Conservation (phyloP, 108 stramenopile species). For the Aurantiochytrium sp. region DNA sequence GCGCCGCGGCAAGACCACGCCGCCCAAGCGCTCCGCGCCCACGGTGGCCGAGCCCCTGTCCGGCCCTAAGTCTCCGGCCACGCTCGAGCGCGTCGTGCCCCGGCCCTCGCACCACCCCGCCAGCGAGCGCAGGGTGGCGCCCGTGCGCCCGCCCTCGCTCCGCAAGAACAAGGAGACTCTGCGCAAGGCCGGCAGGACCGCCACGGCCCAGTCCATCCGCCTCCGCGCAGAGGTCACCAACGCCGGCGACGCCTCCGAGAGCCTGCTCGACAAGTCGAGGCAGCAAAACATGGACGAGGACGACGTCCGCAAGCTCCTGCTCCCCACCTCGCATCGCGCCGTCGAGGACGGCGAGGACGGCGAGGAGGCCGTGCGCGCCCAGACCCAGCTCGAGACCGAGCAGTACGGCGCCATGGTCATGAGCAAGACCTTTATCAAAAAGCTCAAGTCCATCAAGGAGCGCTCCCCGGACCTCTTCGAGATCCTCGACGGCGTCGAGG, state of each 20-base stretch:
- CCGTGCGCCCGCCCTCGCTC: neutral
- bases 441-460: slow-evolving; percentile 14
- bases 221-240: neutral
- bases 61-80: too few relatives aligned
- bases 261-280: neutral
- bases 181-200: neutral
- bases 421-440: neutral
- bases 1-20: neutral
- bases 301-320: neutral
- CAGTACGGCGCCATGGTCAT: neutral
- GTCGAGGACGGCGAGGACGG: neutral
- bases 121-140: neutral
- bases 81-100: too few relatives aligned
- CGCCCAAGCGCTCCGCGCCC: neutral
- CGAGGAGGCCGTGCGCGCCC: neutral
- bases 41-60: too few relatives aligned
- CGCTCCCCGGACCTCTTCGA: neutral
- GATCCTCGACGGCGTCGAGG: neutral
- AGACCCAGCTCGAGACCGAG: neutral
- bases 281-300: neutral
- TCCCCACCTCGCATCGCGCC: neutral
- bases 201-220: neutral
- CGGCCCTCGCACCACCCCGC: neutral
- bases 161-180: neutral
- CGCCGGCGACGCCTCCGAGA: neutral